phyloP scores from a whole-genome alignment of 352 stramenopile genomes.

The Globisporangium sylvaticum region DNA sequence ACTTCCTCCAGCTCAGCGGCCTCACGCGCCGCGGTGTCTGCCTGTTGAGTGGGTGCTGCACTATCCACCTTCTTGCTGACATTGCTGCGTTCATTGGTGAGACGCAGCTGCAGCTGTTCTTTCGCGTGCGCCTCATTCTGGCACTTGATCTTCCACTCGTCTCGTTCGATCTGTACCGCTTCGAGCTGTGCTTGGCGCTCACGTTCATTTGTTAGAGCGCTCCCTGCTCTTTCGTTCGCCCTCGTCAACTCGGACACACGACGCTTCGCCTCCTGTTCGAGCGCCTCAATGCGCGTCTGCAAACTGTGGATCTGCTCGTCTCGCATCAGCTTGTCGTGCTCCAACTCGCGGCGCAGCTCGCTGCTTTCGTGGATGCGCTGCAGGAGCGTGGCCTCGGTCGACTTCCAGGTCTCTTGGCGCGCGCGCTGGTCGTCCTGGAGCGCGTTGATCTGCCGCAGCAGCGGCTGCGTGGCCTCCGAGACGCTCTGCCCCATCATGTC shows the following conservation, averaged over 20 bases:
- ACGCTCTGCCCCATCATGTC: slow-evolving; percentile 66
- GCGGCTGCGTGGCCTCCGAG: slow-evolving; percentile 68
- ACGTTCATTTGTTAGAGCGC: slow-evolving; percentile 25
- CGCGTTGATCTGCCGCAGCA: slow-evolving; percentile 65
- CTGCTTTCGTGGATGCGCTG: slow-evolving; percentile 37
- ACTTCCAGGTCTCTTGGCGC: slow-evolving; percentile 55
- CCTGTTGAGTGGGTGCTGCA: slow-evolving; percentile 9
- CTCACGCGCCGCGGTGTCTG: slow-evolving; percentile 9
- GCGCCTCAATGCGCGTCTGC: slow-evolving; percentile 26
- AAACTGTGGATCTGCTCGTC: slow-evolving; percentile 39
- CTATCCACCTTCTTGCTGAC: background rate
- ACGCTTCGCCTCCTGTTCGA: slow-evolving; percentile 27
- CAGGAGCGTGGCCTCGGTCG: slow-evolving; percentile 39
- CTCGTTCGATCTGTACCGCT: slow-evolving; percentile 41
- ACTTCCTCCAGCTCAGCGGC: slow-evolving; percentile 36
- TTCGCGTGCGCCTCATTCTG: slow-evolving; percentile 36
- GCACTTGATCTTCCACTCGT: slow-evolving; percentile 40
- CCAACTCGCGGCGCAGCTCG: slow-evolving; percentile 25
- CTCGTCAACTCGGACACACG: slow-evolving; percentile 29
- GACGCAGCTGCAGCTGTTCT: slow-evolving; percentile 29
- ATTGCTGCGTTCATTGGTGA: slow-evolving; percentile 20
- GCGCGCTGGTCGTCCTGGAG: slow-evolving; percentile 64
- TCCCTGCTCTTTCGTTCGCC: slow-evolving; percentile 32
- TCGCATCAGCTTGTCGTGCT: slow-evolving; percentile 38
- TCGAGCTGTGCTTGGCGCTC: slow-evolving; percentile 39